Conservation (phyloP, 176 grass and related monocot genomes). For the barley (Hordeum vulgare) region MorexV3_pseudomolecules_assembly NC_058520.1:436026342-436026841, state of each 20-base stretch:
- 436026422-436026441: conserved; percentile 20
- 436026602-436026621: conserved; percentile 69
- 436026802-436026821: not conserved
- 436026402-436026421: conserved; percentile 23
- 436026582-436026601: conserved; percentile 64
- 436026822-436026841: conserved; percentile 15
- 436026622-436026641: conserved; percentile 23
- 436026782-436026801: not conserved
- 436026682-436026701: conserved; percentile 21
- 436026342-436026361: conserved; percentile 62
- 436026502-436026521: not conserved
- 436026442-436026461: conserved; percentile 63
- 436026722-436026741: conserved; percentile 5
- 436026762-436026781: conserved; percentile 9
- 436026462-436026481: conserved; percentile 37
- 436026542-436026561: conserved; percentile 20
- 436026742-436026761: not conserved
- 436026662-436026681: not conserved
- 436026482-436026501: not conserved
- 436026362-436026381: conserved; percentile 33
- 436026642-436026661: conserved; percentile 6
- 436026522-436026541: conserved; percentile 11
- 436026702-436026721: not conserved
- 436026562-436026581: conserved; percentile 16
- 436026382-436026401: conserved; percentile 1